These are phyloP conservation scores for Fusarium sp. DNA, from an alignment of 2,329 filamentous ascomycete species.

Conservation along the genomic window DNA sequence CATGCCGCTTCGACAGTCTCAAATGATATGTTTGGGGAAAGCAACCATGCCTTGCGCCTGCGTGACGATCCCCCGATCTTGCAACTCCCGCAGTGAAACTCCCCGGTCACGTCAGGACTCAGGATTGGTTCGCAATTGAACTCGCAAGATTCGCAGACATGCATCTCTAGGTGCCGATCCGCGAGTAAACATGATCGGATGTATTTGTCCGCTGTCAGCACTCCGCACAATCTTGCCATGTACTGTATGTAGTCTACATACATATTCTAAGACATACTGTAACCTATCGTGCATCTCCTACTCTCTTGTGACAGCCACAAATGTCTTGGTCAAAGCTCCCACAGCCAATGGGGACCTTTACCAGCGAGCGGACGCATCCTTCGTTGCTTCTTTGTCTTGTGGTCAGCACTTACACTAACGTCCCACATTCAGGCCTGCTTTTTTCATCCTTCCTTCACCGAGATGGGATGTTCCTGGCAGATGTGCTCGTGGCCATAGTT, in stretches of 20 bases:
- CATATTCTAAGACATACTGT: constrained; percentile 5
- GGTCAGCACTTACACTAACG: constrained; percentile 29
- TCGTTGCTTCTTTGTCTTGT: constrained; percentile 4
- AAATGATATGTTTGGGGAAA: constrained; percentile 24
- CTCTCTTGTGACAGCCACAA: constrained; percentile 8
- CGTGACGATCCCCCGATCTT: constrained; percentile 44
- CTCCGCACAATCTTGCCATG: constrained; percentile 14
- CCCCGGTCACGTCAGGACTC: constrained; percentile 11
- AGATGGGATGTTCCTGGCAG: constrained; percentile 26
- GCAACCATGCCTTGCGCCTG: constrained; percentile 39
- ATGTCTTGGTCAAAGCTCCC: not conserved
- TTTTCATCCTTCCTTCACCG: constrained; percentile 18
- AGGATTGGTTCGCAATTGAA: constrained; percentile 33
- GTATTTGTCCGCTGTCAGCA: constrained; percentile 22
- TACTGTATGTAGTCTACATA: not conserved
- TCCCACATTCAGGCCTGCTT: constrained; percentile 38
- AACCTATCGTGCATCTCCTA: constrained; percentile 12
- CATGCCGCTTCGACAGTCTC: constrained; percentile 38
- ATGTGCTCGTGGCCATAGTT: constrained; percentile 24
- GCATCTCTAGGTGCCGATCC: constrained; percentile 31
- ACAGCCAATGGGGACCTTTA: not conserved
- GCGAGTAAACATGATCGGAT: constrained; percentile 18
- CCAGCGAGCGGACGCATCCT: not conserved
- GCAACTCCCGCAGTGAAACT: constrained; percentile 35
- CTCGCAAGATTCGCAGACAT: constrained; percentile 14